These are phyloP conservation scores for Aspergillus leporis DNA, from an alignment of 495 filamentous ascomycete species.

Conservation along the genomic window DNA sequence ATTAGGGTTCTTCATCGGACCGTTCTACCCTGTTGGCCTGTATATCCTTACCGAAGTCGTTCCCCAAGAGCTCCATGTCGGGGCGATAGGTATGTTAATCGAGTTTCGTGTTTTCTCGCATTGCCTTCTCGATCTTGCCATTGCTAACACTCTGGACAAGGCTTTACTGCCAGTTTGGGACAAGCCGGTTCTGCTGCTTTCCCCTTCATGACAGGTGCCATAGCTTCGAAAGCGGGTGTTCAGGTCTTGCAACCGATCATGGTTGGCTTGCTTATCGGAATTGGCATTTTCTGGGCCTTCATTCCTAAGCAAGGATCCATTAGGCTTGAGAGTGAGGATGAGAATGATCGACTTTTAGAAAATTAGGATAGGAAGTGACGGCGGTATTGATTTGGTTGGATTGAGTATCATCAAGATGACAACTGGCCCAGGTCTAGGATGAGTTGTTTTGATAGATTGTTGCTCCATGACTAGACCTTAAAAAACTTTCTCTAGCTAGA, in stretches of 20 bases:
- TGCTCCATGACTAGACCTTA: not conserved
- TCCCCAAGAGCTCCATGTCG: conserved; percentile 40
- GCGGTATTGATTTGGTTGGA: not conserved
- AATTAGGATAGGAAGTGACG: not conserved
- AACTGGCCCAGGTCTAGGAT: not conserved
- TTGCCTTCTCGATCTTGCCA: not conserved
- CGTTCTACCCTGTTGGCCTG: conserved; percentile 42
- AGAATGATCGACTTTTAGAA: conserved; percentile 1
- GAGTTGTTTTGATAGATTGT: not conserved
- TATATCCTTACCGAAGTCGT: conserved; percentile 34
- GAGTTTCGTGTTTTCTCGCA: conserved; percentile 1
- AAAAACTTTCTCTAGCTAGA: not conserved
- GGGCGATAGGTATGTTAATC: conserved; percentile 26
- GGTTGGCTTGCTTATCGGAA: conserved; percentile 43
- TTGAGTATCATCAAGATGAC: not conserved
- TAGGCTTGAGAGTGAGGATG: not conserved
- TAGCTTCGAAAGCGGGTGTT: conserved; percentile 47
- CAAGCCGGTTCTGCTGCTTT: conserved; percentile 52
- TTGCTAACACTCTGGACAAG: conserved; percentile 11
- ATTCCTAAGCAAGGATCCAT: conserved; percentile 34
- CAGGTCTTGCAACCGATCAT: conserved; percentile 53
- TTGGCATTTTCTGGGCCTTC: conserved; percentile 44
- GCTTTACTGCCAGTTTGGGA: conserved; percentile 49
- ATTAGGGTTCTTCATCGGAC: conserved; percentile 30
- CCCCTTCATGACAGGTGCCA: conserved; percentile 50